Evolutionary conservation across 176 grass and related monocot genomes (phyloP), one percentile per base, ranked within the genome.

Genomic region (Aegilops longissima): DNA sequence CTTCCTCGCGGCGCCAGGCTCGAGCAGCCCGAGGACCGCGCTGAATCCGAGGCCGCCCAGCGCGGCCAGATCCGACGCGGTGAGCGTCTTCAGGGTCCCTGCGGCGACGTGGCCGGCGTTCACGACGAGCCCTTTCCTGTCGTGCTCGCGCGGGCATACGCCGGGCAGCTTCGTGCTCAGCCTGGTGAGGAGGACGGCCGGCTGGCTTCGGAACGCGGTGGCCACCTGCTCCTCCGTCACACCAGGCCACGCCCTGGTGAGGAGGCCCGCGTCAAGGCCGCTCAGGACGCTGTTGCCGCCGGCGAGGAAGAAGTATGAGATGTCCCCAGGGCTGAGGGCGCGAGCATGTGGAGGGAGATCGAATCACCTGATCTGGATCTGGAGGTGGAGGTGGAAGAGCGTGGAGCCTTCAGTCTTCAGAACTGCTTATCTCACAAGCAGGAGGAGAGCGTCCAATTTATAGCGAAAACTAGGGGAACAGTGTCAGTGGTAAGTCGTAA

Each of bases 231-330:
- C 80, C 27, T 36, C 45, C 29, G 71, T 69, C 16, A 79, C 12
- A 0, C 71, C 6, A 0, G 40, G 23, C 83, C 58, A 90, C 7
- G 89, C 89, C 56, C 36, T 52, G 18, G 35, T 36, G 27, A 89
- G 36, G 45, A 83, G 39, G 16, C 27, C 59, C 1, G 38, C 35
- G 58, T 79, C 73, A 3, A 90, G 14, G 13, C 83, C 69, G 13
- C 27, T n/a, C 39, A 84, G 31, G 16, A 82, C 42, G 76, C 35
- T 52, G 2, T 30, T 81, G 27, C 29, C 29, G 12, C 83, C 88
- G 47, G 88, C 68, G 59, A 90, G 77, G 16, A 81, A 29, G 83
- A 86, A 82, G 75, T 90, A 86, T 11, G 83, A 29, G 68, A 86
- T 64, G 59, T 90, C 38, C 0, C 88, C 88, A 0, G 76, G 76